These are phyloP conservation scores for Parathielavia appendiculata DNA, from an alignment of 495 filamentous ascomycete genomes.

Conservation along the genomic window DNA sequence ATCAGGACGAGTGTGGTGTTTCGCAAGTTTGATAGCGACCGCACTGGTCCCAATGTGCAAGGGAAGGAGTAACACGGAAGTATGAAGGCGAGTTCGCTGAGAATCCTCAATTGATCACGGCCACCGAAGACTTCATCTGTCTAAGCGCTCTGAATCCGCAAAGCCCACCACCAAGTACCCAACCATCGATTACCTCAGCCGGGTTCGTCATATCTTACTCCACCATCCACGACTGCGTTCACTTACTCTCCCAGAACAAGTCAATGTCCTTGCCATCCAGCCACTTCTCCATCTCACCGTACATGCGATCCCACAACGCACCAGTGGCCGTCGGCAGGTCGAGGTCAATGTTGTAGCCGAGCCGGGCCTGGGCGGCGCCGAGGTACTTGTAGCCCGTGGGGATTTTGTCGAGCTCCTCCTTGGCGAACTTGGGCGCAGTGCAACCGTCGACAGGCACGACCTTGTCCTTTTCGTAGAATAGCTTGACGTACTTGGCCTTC, in stretches of 20 bases:
- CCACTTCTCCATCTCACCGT: conserved; percentile 44
- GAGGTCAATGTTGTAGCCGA: conserved; percentile 42
- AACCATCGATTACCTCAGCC: too few relatives aligned
- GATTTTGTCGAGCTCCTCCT: conserved; percentile 44
- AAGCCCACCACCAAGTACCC: background rate
- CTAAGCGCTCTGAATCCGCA: too few relatives aligned
- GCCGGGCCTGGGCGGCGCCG: conserved; percentile 40
- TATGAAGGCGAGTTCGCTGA: too few relatives aligned
- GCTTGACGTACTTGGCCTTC: conserved; percentile 56
- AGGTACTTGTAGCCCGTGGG: conserved; percentile 57
- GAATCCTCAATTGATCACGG: too few relatives aligned
- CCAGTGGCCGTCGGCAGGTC: conserved; percentile 36
- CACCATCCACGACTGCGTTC: background rate
- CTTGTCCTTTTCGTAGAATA: conserved; percentile 69
- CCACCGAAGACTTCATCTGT: too few relatives aligned
- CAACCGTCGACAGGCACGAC: conserved; percentile 53
- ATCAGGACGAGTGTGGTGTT: too few relatives aligned
- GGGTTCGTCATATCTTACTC: background rate
- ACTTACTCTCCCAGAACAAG: conserved; percentile 27
- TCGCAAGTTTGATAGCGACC: too few relatives aligned
- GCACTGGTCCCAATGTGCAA: too few relatives aligned
- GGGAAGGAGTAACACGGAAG: too few relatives aligned
- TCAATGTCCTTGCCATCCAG: conserved; percentile 35
- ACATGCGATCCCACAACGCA: conserved; percentile 36
- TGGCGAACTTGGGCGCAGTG: conserved; percentile 45